Percentiles rank a stretch among this genome's conserved stretches.
phyloP scores from a whole-genome alignment of 495 filamentous ascomycete species.

The Aspergillus saccharolyticus region DNA sequence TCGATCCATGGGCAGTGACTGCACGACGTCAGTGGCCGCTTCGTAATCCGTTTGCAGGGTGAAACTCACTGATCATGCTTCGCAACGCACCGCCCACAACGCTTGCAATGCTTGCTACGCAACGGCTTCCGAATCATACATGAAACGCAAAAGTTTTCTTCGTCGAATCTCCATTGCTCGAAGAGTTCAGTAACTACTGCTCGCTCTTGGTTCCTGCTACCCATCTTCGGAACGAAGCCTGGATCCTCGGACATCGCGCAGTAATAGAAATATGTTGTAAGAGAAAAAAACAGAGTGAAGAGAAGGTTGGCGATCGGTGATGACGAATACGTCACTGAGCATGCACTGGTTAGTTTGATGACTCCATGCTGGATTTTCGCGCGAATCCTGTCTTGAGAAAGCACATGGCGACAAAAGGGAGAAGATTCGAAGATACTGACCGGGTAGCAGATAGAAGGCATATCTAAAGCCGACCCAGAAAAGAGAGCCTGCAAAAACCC shows the following conservation, averaged over 20 bases:
- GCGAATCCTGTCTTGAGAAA: background rate
- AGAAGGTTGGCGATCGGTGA: constrained; percentile 68
- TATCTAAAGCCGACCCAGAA: constrained; percentile 81
- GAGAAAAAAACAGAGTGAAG: constrained; percentile 57
- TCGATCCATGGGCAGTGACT: constrained; percentile 98
- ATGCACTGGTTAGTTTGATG: constrained; percentile 1
- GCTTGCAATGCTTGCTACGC: constrained; percentile 90
- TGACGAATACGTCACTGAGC: constrained; percentile 55
- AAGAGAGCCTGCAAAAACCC: constrained; percentile 83
- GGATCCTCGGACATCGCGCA: constrained; percentile 83
- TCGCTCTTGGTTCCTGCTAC: constrained; percentile 81
- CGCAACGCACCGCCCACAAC: constrained; percentile 86
- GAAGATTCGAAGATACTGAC: constrained; percentile 34
- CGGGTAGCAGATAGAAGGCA: constrained; percentile 65
- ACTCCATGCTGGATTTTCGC: constrained; percentile 1
- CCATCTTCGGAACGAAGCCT: constrained; percentile 89
- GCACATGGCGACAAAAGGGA: background rate
- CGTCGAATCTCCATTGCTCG: constrained; percentile 81
- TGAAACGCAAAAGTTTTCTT: constrained; percentile 83
- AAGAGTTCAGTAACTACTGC: constrained; percentile 81
- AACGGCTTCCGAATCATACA: constrained; percentile 92
- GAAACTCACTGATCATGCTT: constrained; percentile 89
- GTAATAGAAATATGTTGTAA: constrained; percentile 81
- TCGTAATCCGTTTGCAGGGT: background rate
- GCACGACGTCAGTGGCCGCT: constrained; percentile 34